A percentile compares a stretch with the other conserved stretches of the same genome.
Evolutionary conservation across 1,139 yeast genomes (phyloP).

Genomic region (Pichia sp.): DNA sequence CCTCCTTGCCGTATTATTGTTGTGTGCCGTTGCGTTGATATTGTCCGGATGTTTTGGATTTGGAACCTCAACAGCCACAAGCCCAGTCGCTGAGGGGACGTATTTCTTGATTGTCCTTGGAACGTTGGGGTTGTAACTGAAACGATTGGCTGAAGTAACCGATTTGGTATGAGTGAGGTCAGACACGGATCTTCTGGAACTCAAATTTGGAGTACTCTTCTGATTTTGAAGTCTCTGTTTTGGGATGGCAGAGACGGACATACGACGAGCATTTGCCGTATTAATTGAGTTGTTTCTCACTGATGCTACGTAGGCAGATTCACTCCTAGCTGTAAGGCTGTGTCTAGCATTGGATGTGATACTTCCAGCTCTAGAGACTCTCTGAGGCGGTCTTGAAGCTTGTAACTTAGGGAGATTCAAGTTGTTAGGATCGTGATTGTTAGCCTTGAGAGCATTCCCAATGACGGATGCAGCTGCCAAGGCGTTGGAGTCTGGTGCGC

Average conservation of each 20-base stretch:
- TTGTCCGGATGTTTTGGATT: slow-evolving; percentile 23
- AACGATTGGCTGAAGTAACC: not conserved
- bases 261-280: slow-evolving; percentile 12
- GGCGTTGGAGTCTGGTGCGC: slow-evolving; percentile 25
- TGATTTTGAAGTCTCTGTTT: slow-evolving; percentile 10
- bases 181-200: slow-evolving; percentile 14
- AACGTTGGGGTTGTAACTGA: not conserved
- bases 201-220: slow-evolving; percentile 12
- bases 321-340: slow-evolving; percentile 4
- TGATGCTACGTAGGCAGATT: not conserved
- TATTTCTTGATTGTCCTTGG: slow-evolving; percentile 34
- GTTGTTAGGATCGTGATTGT: slow-evolving; percentile 21
- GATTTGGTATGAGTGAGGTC: slow-evolving; percentile 7
- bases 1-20: not conserved
- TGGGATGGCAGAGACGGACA: slow-evolving; percentile 5
- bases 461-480: slow-evolving; percentile 31
- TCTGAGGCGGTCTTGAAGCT: slow-evolving; percentile 11
- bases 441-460: slow-evolving; percentile 27
- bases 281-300: slow-evolving; percentile 9
- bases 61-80: slow-evolving; percentile 40
- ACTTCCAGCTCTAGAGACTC: slow-evolving; percentile 18
- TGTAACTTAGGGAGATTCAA: slow-evolving; percentile 18
- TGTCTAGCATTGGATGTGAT: slow-evolving; percentile 11
- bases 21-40: slow-evolving; percentile 10
- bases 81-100: slow-evolving; percentile 41